Evolutionary conservation across 352 stramenopile genomes (phyloP), one percentile per base, ranked within the genome.

Genomic region (Globisporangium carolinianum): DNA sequence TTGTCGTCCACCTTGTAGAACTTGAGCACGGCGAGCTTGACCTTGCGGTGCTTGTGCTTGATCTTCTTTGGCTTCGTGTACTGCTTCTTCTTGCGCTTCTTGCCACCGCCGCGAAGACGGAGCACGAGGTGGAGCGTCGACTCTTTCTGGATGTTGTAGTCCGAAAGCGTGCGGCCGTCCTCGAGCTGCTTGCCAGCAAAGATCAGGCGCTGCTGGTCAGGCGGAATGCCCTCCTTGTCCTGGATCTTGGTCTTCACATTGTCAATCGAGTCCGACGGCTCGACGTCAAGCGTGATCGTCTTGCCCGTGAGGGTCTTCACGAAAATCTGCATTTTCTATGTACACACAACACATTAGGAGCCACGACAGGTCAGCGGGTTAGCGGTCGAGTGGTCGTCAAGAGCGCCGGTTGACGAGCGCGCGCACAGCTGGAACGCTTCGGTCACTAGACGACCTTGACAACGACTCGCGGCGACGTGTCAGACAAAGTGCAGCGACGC

Each of bases 181-280:
- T 98, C 94, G 5, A 99, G 89, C 86, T 99, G 97, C 93, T 99
- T 99, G 79, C 97, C 97, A 58, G 97, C 97, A 76, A 99, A 99
- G 78, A 99, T 99, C 64, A 99, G 80, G 79, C 97, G 94, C 86
- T 99, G 97, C 83, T 99, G 97, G 96, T 99, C 97, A 69, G 97
- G 97, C 50, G 97, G 97, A 66, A 99, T 99, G 69, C 97, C 98
- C 82, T 99, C 98, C 91, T 99, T 99, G 83, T 99, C 97, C 86
- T 99, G 98, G 72, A 99, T 99, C 94, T 99, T 99, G 65, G 95
- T 87, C 92, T 99, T 99, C 62, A 99, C 97, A 86, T 99, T 99
- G 78, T 99, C 97, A 87, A 99, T 99, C 63, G 94, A 98, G 79
- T 99, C 98, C 46, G 86, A 97, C 46, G 97, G 94, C 81, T 99